phyloP scores from a whole-genome alignment of 208 protist species.

The Naegleria lovaniensis region DNA sequence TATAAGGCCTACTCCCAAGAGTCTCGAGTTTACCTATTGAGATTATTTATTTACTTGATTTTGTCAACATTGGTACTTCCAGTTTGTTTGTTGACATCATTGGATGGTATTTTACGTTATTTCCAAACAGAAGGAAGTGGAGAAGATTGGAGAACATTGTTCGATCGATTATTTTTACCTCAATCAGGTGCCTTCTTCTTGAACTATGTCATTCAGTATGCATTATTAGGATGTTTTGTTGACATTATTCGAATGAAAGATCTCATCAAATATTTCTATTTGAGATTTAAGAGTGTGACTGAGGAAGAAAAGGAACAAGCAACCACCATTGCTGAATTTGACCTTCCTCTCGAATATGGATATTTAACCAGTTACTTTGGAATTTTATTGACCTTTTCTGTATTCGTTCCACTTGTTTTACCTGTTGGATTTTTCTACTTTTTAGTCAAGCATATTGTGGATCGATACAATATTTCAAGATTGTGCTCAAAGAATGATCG shows the following conservation, averaged over 20 bases:
- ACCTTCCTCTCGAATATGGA: neutral
- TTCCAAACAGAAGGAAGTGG: neutral
- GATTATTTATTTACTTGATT: conserved; percentile 16
- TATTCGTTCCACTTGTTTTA: conserved; percentile 5
- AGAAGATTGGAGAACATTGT: neutral
- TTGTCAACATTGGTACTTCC: conserved; percentile 16
- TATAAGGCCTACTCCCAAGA: neutral
- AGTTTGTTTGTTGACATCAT: neutral
- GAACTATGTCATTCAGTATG: conserved; percentile 8
- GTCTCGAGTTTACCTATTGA: neutral
- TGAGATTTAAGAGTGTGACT: neutral
- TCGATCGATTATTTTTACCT: conserved; percentile 2
- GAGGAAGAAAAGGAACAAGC: neutral
- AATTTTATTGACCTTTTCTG: neutral
- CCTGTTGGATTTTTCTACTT: conserved; percentile 9
- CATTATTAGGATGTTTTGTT: neutral
- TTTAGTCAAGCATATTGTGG: neutral
- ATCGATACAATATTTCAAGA: conserved; percentile 17
- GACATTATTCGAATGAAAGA: neutral
- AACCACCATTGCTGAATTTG: conserved; percentile 3
- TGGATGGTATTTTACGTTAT: neutral
- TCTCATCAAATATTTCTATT: neutral
- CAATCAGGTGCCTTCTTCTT: conserved; percentile 3
- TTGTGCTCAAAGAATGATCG: neutral
- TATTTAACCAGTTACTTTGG: conserved; percentile 7